These are phyloP conservation scores for Ophiocordyceps sinensis DNA, from an alignment of 2,329 filamentous ascomycete species.

Conservation along the genomic window DNA sequence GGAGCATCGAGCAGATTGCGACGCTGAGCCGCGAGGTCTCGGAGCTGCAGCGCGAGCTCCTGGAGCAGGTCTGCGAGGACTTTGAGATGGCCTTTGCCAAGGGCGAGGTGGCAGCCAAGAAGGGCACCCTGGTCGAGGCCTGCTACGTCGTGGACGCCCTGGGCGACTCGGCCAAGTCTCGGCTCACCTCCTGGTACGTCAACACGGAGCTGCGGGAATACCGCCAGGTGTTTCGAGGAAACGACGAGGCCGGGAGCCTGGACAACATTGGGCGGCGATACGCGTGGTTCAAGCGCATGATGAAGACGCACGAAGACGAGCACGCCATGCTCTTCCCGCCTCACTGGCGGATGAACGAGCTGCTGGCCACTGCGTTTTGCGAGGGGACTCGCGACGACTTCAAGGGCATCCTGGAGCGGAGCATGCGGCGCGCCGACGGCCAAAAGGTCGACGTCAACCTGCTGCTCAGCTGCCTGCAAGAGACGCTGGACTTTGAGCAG, in stretches of 20 bases:
- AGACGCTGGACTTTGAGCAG: slow-evolving; percentile 95
- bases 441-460: slow-evolving; percentile 80
- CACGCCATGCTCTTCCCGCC: slow-evolving; percentile 77
- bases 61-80: slow-evolving; percentile 98
- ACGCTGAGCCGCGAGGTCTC: slow-evolving; percentile 83
- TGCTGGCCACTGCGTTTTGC: slow-evolving; percentile 81
- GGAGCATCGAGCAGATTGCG: slow-evolving; percentile 96
- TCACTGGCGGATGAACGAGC: slow-evolving; percentile 81
- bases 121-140: slow-evolving; percentile 64
- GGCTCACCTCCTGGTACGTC: slow-evolving; percentile 91
- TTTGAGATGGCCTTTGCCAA: slow-evolving; percentile 93
- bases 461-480: slow-evolving; percentile 75
- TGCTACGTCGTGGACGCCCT: slow-evolving; percentile 91
- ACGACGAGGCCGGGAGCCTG: slow-evolving; percentile 87
- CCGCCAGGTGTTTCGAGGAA: slow-evolving; percentile 85
- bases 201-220: slow-evolving; percentile 96
- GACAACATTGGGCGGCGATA: slow-evolving; percentile 95
- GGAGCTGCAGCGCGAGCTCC: slow-evolving; percentile 78
- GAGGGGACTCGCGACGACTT: slow-evolving; percentile 94
- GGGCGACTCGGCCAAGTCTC: slow-evolving; percentile 68
- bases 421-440: slow-evolving; percentile 64
- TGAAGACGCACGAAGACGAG: slow-evolving; percentile 92
- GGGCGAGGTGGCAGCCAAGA: slow-evolving; percentile 59
- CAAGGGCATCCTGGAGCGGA: slow-evolving; percentile 78
- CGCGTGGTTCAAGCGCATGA: slow-evolving; percentile 89